Conservation (phyloP, 257 asterid genomes). For the Agastache rugosa region DNA sequence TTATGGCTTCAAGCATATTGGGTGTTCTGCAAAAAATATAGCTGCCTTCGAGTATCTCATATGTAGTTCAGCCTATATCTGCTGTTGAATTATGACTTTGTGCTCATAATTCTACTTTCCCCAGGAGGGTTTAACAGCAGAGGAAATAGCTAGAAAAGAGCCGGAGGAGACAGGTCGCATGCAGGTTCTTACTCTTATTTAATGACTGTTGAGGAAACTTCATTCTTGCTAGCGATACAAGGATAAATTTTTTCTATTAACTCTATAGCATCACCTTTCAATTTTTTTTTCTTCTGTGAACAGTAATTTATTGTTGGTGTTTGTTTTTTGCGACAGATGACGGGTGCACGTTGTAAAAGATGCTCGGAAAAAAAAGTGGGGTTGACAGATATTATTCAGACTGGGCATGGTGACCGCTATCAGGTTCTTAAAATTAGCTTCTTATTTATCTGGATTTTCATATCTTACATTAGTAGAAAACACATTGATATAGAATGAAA, state of each 20-base stretch:
- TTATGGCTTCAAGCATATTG: constrained; percentile 4
- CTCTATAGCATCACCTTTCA: constrained; percentile 1
- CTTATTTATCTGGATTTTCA: background rate
- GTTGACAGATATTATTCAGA: constrained; percentile 67
- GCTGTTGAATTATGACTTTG: background rate
- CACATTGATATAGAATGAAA: background rate
- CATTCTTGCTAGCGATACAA: background rate
- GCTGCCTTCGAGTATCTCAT: constrained; percentile 17
- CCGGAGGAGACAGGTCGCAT: constrained; percentile 70
- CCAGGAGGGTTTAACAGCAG: constrained; percentile 92
- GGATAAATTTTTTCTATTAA: background rate
- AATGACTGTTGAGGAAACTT: constrained; percentile 27
- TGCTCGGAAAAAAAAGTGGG: constrained; percentile 77
- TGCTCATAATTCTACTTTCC: constrained; percentile 28
- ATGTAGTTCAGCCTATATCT: constrained; percentile 15
- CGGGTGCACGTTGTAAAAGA: constrained; percentile 81
- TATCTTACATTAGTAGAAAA: background rate
- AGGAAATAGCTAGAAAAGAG: constrained; percentile 71
- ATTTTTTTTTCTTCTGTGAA: background rate
- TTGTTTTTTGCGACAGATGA: constrained; percentile 58
- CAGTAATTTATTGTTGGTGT: background rate
- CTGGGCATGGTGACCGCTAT: constrained; percentile 80
- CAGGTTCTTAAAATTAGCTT: constrained; percentile 51
- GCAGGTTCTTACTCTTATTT: constrained; percentile 57
- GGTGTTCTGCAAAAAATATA: background rate